A percentile compares a stretch with the other conserved stretches of the same genome.
phyloP scores from a whole-genome alignment of 192 early-diverging fungal genomes.

The Mortierella antarctica region DNA sequence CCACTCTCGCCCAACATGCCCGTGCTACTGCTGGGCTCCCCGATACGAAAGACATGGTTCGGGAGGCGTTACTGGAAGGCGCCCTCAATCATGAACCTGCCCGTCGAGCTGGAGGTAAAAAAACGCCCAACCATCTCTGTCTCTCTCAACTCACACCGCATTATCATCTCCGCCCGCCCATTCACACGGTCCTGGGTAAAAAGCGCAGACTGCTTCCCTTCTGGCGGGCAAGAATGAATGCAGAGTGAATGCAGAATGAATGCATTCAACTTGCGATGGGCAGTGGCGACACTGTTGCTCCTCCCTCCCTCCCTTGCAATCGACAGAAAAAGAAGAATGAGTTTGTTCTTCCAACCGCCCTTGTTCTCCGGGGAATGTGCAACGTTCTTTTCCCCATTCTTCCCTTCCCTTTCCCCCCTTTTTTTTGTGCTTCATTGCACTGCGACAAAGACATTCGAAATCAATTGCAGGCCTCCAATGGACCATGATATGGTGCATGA shows the following conservation, averaged over 20 bases:
- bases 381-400: neutral
- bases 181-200: too few relatives aligned
- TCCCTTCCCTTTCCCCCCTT: neutral
- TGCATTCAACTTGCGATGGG: too few relatives aligned
- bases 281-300: too few relatives aligned
- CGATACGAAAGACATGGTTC: slow-evolving; percentile 33
- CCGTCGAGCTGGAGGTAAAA: slow-evolving; percentile 47
- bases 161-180: neutral
- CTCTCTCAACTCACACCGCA: neutral
- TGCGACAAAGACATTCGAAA: too few relatives aligned
- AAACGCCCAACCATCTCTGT: neutral
- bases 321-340: neutral
- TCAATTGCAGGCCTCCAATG: too few relatives aligned
- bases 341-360: too few relatives aligned
- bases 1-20: slow-evolving; percentile 5
- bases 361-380: too few relatives aligned
- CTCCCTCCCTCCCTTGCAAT: neutral
- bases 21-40: slow-evolving; percentile 28
- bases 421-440: too few relatives aligned
- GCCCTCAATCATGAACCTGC: slow-evolving; percentile 44
- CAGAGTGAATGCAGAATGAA: too few relatives aligned
- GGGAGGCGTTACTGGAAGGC: slow-evolving; percentile 36
- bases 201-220: too few relatives aligned
- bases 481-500: too few relatives aligned
- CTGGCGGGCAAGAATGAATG: neutral